phyloP scores from a whole-genome alignment of 345 rosid genomes.

The Arabidopsis thaliana region TAIR10.1 NC_003075.7:8298001-8298500 shows the following conservation, averaged over 20 bases:
- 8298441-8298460: too few relatives aligned
- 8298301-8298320: too few relatives aligned
- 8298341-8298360: too few relatives aligned
- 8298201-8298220: not conserved
- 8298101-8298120: not conserved
- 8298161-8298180: not conserved
- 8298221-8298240: not conserved
- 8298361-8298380: too few relatives aligned
- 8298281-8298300: not conserved
- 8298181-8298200: not conserved
- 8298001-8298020: constrained; percentile 5
- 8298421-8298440: too few relatives aligned
- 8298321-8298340: too few relatives aligned
- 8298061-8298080: not conserved
- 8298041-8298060: not conserved
- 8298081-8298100: not conserved
- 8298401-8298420: too few relatives aligned
- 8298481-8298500: too few relatives aligned
- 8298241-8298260: not conserved
- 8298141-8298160: not conserved
- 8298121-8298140: not conserved
- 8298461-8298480: too few relatives aligned
- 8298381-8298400: too few relatives aligned
- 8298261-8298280: not conserved
- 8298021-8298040: constrained; percentile 29